Conservation (phyloP, 352 stramenopile species). For the Globisporangium rhizosaccharum region DNA sequence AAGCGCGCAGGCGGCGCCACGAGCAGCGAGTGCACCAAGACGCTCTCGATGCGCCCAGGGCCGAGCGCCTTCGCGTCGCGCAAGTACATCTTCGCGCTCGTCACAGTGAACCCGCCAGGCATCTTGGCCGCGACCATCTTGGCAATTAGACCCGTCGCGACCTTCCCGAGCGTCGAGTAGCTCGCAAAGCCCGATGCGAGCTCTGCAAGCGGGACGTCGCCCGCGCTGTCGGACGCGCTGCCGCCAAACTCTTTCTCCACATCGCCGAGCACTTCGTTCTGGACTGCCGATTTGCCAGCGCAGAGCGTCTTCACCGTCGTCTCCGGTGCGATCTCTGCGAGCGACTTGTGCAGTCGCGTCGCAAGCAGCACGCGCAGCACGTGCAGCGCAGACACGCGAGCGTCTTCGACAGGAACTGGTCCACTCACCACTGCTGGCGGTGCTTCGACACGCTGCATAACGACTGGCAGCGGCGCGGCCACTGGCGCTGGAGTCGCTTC, state of each 20-base stretch:
- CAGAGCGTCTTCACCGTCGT: conserved; percentile 78
- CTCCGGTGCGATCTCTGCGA: conserved; percentile 62
- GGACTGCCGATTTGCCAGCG: conserved; percentile 79
- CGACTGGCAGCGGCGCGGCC: conserved; percentile 4
- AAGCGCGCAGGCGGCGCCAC: conserved; percentile 53
- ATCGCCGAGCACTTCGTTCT: conserved; percentile 88
- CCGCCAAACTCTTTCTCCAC: conserved; percentile 84
- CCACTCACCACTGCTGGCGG: conserved; percentile 7
- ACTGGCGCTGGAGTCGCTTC: not conserved
- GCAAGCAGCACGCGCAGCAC: conserved; percentile 33
- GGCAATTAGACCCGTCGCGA: conserved; percentile 50
- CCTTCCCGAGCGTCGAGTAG: conserved; percentile 73
- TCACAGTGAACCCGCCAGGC: conserved; percentile 81
- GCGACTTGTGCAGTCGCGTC: conserved; percentile 54
- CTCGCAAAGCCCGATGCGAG: conserved; percentile 55
- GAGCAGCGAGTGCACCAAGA: conserved; percentile 65
- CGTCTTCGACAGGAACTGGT: conserved; percentile 17
- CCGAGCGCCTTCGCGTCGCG: conserved; percentile 49
- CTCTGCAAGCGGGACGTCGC: conserved; percentile 68
- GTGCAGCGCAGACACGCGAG: conserved; percentile 19
- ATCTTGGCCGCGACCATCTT: conserved; percentile 83
- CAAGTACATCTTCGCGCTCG: conserved; percentile 72
- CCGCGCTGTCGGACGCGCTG: conserved; percentile 59
- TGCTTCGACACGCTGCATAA: not conserved
- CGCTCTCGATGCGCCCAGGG: conserved; percentile 65